A percentile compares a stretch with the other conserved stretches of the same genome.
These are phyloP conservation scores for Elaeis guineensis DNA, from an alignment of 176 grass and related monocot genomes.

Conservation along the genomic window DNA sequence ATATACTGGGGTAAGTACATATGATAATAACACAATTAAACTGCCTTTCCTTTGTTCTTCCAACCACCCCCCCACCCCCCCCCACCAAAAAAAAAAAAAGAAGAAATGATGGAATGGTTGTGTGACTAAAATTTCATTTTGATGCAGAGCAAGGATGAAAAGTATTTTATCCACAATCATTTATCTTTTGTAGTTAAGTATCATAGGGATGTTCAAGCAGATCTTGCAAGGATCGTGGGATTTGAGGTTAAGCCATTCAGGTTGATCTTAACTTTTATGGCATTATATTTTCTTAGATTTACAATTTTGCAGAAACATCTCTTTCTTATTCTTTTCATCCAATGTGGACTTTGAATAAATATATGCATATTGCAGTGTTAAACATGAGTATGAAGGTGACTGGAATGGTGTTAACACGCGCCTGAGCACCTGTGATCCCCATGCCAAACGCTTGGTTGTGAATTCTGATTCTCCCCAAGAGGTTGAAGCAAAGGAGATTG, in stretches of 20 bases:
- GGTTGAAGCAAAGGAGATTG: constrained; percentile 43
- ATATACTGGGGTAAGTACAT: constrained; percentile 37
- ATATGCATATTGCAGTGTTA: constrained; percentile 19
- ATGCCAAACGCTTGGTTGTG: constrained; percentile 33
- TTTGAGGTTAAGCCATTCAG: constrained; percentile 51
- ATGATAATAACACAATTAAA: too few species aligned
- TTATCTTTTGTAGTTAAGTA: constrained; percentile 39
- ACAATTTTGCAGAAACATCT: too few species aligned
- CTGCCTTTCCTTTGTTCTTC: too few species aligned
- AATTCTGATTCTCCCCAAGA: constrained; percentile 35
- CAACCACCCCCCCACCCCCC: too few species aligned
- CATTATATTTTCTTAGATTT: too few species aligned
- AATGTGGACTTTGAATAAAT: too few species aligned
- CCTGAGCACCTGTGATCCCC: constrained; percentile 58
- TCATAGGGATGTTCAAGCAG: constrained; percentile 38
- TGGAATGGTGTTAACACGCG: constrained; percentile 42
- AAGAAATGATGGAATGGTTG: too few species aligned
- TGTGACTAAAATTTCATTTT: too few species aligned
- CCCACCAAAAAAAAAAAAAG: too few species aligned
- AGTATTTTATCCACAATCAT: constrained; percentile 55
- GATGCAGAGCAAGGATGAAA: constrained; percentile 46
- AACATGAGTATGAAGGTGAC: constrained; percentile 37
- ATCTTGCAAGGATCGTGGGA: constrained; percentile 48
- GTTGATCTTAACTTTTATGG: background rate
- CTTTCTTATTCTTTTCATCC: too few species aligned